Conservation (phyloP, 73 alveolate genomes). For the Paramecium biaurelia region DNA sequence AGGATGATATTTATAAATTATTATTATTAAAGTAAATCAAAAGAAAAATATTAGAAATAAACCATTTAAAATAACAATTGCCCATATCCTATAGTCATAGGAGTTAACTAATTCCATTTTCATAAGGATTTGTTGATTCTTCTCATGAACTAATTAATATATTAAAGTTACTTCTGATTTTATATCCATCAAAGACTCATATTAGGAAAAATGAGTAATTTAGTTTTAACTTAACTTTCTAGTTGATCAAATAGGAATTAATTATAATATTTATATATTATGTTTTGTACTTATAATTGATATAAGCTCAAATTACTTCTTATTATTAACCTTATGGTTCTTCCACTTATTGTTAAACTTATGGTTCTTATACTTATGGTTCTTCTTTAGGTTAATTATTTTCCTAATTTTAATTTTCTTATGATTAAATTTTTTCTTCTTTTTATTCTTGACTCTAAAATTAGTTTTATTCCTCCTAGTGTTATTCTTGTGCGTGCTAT, state of each 20-base stretch:
- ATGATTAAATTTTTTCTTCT: not conserved
- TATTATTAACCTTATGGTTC: not conserved
- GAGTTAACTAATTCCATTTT: not conserved
- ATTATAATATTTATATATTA: not conserved
- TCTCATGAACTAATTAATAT: not conserved
- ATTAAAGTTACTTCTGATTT: not conserved
- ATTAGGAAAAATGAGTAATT: not conserved
- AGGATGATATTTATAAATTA: too few relatives aligned
- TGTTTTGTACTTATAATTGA: not conserved
- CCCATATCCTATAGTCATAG: slow-evolving; percentile 37
- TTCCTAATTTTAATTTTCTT: not conserved
- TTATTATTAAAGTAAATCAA: too few relatives aligned
- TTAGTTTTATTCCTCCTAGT: not conserved
- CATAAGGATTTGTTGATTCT: not conserved
- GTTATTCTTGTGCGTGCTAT: not conserved
- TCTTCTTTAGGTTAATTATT: not conserved
- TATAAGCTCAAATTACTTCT: not conserved
- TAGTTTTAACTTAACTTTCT: not conserved
- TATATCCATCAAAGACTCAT: not conserved
- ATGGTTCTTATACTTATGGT: not conserved
- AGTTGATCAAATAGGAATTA: not conserved
- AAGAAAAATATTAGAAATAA: not conserved
- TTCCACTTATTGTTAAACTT: not conserved
- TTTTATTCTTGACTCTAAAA: not conserved
- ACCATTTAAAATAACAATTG: not conserved